Evolutionary conservation across 805 yeast genomes (phyloP), one percentile per base, ranked within the genome.

Genomic region (Yamadazyma tumulicola): DNA sequence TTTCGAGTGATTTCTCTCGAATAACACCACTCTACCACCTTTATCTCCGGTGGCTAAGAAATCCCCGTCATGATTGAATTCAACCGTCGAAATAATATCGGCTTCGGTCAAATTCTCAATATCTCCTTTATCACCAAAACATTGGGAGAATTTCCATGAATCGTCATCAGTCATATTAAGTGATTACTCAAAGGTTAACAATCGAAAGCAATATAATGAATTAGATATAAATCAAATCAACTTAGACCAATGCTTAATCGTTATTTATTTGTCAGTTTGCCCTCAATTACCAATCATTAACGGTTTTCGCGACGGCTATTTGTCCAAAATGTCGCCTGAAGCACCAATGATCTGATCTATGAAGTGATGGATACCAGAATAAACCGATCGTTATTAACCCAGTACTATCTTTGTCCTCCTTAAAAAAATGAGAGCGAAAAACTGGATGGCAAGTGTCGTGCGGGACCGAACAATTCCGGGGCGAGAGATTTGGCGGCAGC

Each of bases 121-220:
- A 59, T 93, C 99, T 31, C 96, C 96, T 61, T 94, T 93, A 61
- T 93, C 98, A 45, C 99, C 99, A 72, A 93, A 93, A 61, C 99
- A 93, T 61, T 89, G 97, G 49, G 95, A 84, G 59, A 89, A 89
- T 61, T 86, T 87, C 91, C 91, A 82, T 29, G 57, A 49, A 39
- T 64, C 70, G 42, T 24, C 27, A 12, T 24, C 27, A 7, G 27
- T 7, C 27, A 24, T 24, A 6, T 9, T 20, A 20, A 20, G 23
- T 20, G 23, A 20, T 20, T n/a, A n/a, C n/a, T n/a, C n/a, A n/a
- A n/a, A n/a, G n/a, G n/a, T n/a, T n/a, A n/a, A n/a, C n/a, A n/a
- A n/a, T n/a, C n/a, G n/a, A n/a, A n/a, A n/a, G n/a, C n/a, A n/a
- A n/a, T n/a, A n/a, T n/a, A n/a, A n/a, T n/a, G n/a, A n/a, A n/a